Conservation (phyloP, 805 yeast genomes). For the Pichia exigua region DNA sequence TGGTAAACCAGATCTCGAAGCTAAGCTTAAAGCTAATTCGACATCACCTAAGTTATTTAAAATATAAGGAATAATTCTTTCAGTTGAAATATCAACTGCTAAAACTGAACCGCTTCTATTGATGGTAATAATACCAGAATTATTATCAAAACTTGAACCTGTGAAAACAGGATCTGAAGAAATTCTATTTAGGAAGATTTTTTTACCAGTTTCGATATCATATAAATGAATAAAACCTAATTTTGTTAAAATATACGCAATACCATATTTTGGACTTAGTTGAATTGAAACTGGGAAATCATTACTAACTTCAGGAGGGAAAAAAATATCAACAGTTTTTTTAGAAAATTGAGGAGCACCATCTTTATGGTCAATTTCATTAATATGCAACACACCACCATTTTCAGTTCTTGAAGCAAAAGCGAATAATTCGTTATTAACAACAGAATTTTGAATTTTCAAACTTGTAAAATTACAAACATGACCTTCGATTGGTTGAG, state of each 20-base stretch:
- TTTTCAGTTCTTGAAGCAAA: constrained; percentile 85
- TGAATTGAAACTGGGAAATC: constrained; percentile 96
- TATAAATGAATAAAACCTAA: constrained; percentile 94
- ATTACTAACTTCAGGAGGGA: constrained; percentile 92
- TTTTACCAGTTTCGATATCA: constrained; percentile 87
- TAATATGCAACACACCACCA: constrained; percentile 81
- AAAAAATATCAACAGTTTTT: constrained; percentile 86
- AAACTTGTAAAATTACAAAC: constrained; percentile 84
- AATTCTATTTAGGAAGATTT: constrained; percentile 91
- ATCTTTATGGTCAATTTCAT: constrained; percentile 92
- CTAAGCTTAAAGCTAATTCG: constrained; percentile 75
- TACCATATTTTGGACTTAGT: constrained; percentile 78
- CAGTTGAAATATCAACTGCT: constrained; percentile 81
- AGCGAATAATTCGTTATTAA: constrained; percentile 81
- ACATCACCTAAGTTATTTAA: constrained; percentile 81
- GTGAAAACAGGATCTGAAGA: constrained; percentile 94
- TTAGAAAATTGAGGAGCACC: constrained; percentile 78
- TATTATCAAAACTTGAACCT: constrained; percentile 62
- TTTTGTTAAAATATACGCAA: constrained; percentile 84
- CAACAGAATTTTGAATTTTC: constrained; percentile 61
- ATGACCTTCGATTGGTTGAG: constrained; percentile 97
- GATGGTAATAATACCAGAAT: constrained; percentile 84
- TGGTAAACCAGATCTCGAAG: constrained; percentile 92
- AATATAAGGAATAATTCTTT: constrained; percentile 82
- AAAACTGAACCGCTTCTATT: constrained; percentile 94